These are phyloP conservation scores for Herpotrichia juniperi DNA, from an alignment of 2,329 filamentous ascomycete species.

Conservation along the genomic window DNA sequence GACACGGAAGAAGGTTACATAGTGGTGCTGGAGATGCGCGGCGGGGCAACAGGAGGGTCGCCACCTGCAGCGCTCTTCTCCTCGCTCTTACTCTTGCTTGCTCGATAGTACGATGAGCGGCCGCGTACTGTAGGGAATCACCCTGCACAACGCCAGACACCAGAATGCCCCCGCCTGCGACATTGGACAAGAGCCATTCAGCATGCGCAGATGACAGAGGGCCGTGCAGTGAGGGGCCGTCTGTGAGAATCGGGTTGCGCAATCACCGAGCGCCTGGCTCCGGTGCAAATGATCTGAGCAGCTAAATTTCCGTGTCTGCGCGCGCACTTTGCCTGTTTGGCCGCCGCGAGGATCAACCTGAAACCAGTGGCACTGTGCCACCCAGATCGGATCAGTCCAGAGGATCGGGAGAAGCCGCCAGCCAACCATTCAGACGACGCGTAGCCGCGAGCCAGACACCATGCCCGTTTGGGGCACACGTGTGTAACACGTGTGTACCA, in stretches of 20 bases:
- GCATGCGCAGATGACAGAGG: constrained; percentile 11
- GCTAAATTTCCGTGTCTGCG: constrained; percentile 42
- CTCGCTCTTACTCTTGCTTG: too few relatives aligned
- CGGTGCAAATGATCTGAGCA: constrained; percentile 37
- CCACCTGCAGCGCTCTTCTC: constrained; percentile 4
- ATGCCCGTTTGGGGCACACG: too few relatives aligned
- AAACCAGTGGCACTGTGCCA: constrained; percentile 44
- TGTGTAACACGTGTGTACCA: too few relatives aligned
- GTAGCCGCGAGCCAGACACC: background rate
- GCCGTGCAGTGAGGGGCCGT: constrained; percentile 25
- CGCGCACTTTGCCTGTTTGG: constrained; percentile 37
- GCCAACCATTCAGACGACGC: constrained; percentile 25
- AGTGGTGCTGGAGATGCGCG: constrained; percentile 15
- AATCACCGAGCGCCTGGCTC: constrained; percentile 48
- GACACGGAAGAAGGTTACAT: constrained; percentile 32
- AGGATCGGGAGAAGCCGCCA: constrained; percentile 27
- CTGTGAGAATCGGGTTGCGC: constrained; percentile 38
- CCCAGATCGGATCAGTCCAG: constrained; percentile 37
- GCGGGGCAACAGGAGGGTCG: background rate
- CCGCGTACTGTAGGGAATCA: too few relatives aligned
- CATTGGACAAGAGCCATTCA: too few relatives aligned
- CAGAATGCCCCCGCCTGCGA: too few relatives aligned
- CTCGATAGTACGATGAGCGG: too few relatives aligned
- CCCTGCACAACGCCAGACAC: too few relatives aligned
- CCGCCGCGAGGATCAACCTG: constrained; percentile 34